These are phyloP conservation scores for Simplicillium sp. DNA, from an alignment of 2,329 filamentous ascomycete genomes.

Conservation along the genomic window DNA sequence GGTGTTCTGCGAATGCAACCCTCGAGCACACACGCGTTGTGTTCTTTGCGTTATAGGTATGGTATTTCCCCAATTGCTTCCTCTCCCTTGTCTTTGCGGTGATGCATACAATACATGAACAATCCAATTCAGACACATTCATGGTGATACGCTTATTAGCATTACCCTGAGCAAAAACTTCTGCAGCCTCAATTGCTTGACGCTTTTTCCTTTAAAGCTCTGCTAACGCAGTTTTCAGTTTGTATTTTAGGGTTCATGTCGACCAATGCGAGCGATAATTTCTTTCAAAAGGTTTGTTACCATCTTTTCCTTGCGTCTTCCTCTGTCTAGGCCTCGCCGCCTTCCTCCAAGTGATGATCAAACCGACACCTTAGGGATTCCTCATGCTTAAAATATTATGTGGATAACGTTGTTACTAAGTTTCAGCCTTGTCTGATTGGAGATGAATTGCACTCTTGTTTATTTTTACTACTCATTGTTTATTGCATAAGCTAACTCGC, in stretches of 20 bases:
- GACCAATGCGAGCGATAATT: too few species aligned
- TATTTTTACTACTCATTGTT: slow-evolving; percentile 12
- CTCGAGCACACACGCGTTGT: not conserved
- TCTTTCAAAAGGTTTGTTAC: slow-evolving; percentile 36
- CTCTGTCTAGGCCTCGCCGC: slow-evolving; percentile 1
- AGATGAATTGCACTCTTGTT: slow-evolving; percentile 17
- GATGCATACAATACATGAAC: slow-evolving; percentile 38
- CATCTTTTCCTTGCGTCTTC: slow-evolving; percentile 6
- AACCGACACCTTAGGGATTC: slow-evolving; percentile 56
- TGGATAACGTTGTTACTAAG: slow-evolving; percentile 48
- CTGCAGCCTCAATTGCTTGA: slow-evolving; percentile 10
- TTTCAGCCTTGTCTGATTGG: slow-evolving; percentile 62
- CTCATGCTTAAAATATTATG: slow-evolving; percentile 58
- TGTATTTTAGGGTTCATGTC: too few species aligned
- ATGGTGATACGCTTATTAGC: slow-evolving; percentile 51
- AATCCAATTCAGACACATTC: slow-evolving; percentile 54
- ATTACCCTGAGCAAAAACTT: slow-evolving; percentile 43
- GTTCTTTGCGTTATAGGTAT: too few species aligned
- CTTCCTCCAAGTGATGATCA: slow-evolving; percentile 46
- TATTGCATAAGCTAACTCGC: slow-evolving; percentile 22
- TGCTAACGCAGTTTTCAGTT: slow-evolving; percentile 9
- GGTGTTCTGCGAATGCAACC: not conserved
- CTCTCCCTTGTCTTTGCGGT: slow-evolving; percentile 18
- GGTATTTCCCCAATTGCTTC: not conserved
- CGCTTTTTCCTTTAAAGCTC: slow-evolving; percentile 1